phyloP scores from a whole-genome alignment of 2,329 filamentous ascomycete genomes.

The Knufia petricola region DNA sequence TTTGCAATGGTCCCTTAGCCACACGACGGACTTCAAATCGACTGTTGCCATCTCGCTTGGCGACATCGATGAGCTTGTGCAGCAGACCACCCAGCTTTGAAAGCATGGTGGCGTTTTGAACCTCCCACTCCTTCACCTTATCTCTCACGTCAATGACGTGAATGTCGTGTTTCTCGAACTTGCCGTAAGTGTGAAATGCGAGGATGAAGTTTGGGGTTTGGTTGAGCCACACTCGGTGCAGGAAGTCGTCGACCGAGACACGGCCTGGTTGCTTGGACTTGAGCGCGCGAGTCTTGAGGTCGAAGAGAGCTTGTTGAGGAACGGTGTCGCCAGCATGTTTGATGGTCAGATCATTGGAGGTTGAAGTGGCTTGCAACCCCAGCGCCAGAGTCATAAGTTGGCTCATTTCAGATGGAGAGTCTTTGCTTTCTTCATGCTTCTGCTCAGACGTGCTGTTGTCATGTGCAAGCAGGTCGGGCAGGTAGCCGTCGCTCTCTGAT shows the following conservation, averaged over 20 bases:
- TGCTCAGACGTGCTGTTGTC: neutral
- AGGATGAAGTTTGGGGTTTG: slow-evolving; percentile 6
- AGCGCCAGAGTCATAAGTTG: neutral
- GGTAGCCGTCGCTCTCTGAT: slow-evolving; percentile 51
- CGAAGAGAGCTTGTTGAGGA: slow-evolving; percentile 4
- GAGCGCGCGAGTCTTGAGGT: slow-evolving; percentile 1
- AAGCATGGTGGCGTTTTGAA: neutral
- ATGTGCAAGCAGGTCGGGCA: slow-evolving; percentile 16
- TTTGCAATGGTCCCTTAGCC: neutral
- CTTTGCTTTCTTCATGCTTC: neutral
- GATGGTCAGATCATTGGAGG: too few relatives aligned
- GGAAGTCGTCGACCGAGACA: neutral
- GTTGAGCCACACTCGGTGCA: neutral
- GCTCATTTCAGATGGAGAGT: neutral
- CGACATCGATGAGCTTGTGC: neutral
- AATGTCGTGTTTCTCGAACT: slow-evolving; percentile 3
- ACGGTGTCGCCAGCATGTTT: neutral
- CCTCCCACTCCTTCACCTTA: slow-evolving; percentile 1
- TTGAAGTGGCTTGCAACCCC: neutral
- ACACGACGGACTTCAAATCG: slow-evolving; percentile 6
- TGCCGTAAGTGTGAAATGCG: neutral
- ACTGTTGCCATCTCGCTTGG: neutral
- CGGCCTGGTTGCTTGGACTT: neutral
- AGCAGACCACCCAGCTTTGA: neutral
- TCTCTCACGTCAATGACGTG: neutral